phyloP scores from a whole-genome alignment of 441 rosid genomes.

The Cnidoscolus chayamansa region DNA sequence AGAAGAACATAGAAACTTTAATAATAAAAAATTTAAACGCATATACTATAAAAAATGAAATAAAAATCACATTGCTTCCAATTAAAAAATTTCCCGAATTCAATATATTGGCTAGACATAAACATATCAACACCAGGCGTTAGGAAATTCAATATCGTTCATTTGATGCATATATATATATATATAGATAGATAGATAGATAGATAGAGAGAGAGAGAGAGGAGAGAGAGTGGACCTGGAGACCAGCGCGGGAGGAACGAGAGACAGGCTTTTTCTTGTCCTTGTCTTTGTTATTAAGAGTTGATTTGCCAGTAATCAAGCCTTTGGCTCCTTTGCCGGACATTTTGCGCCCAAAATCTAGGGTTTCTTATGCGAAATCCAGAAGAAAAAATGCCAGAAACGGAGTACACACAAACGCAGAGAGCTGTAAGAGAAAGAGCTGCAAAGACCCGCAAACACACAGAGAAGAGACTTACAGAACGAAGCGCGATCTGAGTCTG shows the following conservation, averaged over 20 bases:
- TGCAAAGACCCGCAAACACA: neutral
- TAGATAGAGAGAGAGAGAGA: neutral
- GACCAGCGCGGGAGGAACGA: slow-evolving; percentile 94
- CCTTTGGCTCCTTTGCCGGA: slow-evolving; percentile 97
- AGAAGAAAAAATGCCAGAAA: neutral
- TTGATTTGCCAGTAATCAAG: slow-evolving; percentile 69
- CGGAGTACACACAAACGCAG: neutral
- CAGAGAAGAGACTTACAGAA: neutral
- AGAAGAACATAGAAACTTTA: too few species aligned
- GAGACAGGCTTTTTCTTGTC: slow-evolving; percentile 87
- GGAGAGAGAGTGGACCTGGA: slow-evolving; percentile 44
- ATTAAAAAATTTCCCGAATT: neutral
- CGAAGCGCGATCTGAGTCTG: too few species aligned
- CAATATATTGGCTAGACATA: neutral
- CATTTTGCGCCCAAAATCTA: slow-evolving; percentile 43
- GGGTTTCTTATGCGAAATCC: slow-evolving; percentile 11
- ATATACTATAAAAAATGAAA: neutral
- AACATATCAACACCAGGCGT: neutral
- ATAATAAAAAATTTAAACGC: neutral
- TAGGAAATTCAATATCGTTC: neutral
- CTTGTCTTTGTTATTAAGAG: slow-evolving; percentile 60
- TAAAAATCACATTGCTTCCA: neutral
- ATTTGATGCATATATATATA: too few species aligned
- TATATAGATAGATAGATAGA: neutral
- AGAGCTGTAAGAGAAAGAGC: neutral